These are phyloP conservation scores for Aspergillus taichungensis DNA, from an alignment of 495 filamentous ascomycete species.

Conservation along the genomic window DNA sequence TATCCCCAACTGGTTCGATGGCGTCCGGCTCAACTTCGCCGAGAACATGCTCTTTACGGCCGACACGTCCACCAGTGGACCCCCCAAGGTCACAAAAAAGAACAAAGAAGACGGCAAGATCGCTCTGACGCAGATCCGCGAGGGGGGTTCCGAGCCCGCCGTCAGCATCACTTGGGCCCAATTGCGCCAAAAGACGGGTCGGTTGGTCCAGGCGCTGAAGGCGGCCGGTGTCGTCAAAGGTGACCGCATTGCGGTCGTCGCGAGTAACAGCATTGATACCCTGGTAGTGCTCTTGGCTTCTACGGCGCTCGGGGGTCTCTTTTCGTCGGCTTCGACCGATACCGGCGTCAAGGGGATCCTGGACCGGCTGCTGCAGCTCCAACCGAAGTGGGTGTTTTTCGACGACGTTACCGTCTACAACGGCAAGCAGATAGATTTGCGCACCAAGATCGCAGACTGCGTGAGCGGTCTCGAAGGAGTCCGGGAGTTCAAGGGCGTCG, in stretches of 20 bases:
- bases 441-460: slow-evolving; percentile 60
- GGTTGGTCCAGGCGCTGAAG: slow-evolving; percentile 52
- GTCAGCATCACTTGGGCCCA: slow-evolving; percentile 54
- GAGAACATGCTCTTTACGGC: slow-evolving; percentile 57
- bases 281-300: slow-evolving; percentile 56
- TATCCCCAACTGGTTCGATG: slow-evolving; percentile 17
- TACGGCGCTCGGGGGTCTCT: slow-evolving; percentile 58
- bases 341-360: slow-evolving; percentile 71
- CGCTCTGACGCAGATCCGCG: slow-evolving; percentile 62
- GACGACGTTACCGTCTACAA: slow-evolving; percentile 76
- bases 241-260: slow-evolving; percentile 64
- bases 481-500: slow-evolving; percentile 50
- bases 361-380: slow-evolving; percentile 62
- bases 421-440: slow-evolving; percentile 61
- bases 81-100: slow-evolving; percentile 13
- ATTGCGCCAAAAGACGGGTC: slow-evolving; percentile 46
- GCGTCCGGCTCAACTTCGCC: slow-evolving; percentile 66
- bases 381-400: slow-evolving; percentile 65
- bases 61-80: slow-evolving; percentile 2
- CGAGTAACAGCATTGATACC: slow-evolving; percentile 65
- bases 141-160: slow-evolving; percentile 48
- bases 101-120: slow-evolving; percentile 61
- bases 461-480: slow-evolving; percentile 50
- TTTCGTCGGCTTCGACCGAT: slow-evolving; percentile 66
- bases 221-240: slow-evolving; percentile 55